These are phyloP conservation scores for Graphiopsis chlorocephala DNA, from an alignment of 2,329 filamentous ascomycete species.

Conservation along the genomic window DNA sequence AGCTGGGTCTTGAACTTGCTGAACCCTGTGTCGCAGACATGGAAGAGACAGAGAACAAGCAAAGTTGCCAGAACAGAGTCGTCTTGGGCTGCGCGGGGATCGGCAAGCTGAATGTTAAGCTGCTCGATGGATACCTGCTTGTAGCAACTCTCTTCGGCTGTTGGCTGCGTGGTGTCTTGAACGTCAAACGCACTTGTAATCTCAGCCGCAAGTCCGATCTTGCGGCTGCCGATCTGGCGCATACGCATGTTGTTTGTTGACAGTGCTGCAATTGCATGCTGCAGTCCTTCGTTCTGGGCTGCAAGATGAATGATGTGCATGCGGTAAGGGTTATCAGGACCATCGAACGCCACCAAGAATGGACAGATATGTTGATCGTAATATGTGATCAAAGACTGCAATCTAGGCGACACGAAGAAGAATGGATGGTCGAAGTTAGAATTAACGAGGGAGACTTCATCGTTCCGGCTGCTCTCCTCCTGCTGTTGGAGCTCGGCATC, in stretches of 20 bases:
- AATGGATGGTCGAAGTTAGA: conserved; percentile 37
- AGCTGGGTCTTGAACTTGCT: conserved; percentile 93
- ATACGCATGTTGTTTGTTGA: conserved; percentile 88
- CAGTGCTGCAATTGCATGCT: conserved; percentile 86
- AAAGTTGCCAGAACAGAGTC: conserved; percentile 87
- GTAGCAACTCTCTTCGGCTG: conserved; percentile 76
- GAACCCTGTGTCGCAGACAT: conserved; percentile 89
- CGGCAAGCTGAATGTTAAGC: conserved; percentile 79
- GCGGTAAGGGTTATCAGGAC: conserved; percentile 79
- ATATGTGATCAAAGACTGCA: conserved; percentile 88
- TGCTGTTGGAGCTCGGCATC: conserved; percentile 23
- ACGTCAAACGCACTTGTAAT: conserved; percentile 27
- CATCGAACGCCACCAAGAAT: conserved; percentile 87
- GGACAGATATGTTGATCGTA: conserved; percentile 91
- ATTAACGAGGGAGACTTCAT: conserved; percentile 28
- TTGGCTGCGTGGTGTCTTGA: conserved; percentile 53
- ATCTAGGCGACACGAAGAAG: conserved; percentile 67
- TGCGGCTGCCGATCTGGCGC: conserved; percentile 59
- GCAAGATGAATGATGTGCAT: conserved; percentile 78
- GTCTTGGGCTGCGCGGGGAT: conserved; percentile 70
- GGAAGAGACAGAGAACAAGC: conserved; percentile 83
- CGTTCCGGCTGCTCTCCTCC: conserved; percentile 19
- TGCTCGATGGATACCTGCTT: conserved; percentile 80
- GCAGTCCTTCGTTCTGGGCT: conserved; percentile 73
- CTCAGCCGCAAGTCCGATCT: conserved; percentile 34